These are phyloP conservation scores for Rutstroemia sp. DNA, from an alignment of 2,329 filamentous ascomycete genomes.

Conservation along the genomic window DNA sequence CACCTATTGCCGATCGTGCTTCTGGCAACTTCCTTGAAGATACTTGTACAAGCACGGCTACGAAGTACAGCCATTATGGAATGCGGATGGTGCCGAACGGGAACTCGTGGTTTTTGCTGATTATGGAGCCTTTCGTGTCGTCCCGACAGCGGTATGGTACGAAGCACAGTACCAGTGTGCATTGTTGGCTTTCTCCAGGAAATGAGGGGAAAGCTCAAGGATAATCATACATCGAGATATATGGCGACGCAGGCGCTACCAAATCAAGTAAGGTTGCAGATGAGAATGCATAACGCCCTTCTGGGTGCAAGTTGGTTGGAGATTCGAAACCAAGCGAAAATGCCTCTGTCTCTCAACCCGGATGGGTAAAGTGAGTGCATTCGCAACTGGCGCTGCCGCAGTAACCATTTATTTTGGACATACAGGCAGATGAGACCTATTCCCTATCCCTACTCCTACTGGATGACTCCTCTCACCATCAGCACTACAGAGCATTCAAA, in stretches of 20 bases:
- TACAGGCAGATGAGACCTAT: conserved; percentile 3
- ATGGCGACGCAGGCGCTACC: conserved; percentile 12
- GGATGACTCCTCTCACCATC: neutral
- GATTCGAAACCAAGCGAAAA: no score
- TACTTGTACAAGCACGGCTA: neutral
- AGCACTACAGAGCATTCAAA: neutral
- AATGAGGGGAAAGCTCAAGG: conserved; percentile 14
- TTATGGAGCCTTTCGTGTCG: neutral
- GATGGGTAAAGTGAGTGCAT: neutral
- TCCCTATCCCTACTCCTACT: neutral
- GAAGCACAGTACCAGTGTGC: neutral
- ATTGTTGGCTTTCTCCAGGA: neutral
- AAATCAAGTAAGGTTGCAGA: conserved; percentile 6
- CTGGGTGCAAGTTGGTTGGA: no score
- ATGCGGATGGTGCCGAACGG: conserved; percentile 8
- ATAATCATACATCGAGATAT: neutral
- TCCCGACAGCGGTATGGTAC: neutral
- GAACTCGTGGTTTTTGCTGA: conserved; percentile 6
- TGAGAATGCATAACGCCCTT: conserved; percentile 5
- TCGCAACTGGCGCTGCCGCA: neutral
- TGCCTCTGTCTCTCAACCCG: neutral
- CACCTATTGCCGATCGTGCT: neutral
- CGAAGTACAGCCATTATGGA: neutral
- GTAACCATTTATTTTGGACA: neutral
- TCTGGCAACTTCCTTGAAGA: conserved; percentile 1